Percentiles rank a stretch among this genome's conserved stretches.
Conservation (phyloP, 495 filamentous ascomycete species). For the Aspergillus campestris region DNA sequence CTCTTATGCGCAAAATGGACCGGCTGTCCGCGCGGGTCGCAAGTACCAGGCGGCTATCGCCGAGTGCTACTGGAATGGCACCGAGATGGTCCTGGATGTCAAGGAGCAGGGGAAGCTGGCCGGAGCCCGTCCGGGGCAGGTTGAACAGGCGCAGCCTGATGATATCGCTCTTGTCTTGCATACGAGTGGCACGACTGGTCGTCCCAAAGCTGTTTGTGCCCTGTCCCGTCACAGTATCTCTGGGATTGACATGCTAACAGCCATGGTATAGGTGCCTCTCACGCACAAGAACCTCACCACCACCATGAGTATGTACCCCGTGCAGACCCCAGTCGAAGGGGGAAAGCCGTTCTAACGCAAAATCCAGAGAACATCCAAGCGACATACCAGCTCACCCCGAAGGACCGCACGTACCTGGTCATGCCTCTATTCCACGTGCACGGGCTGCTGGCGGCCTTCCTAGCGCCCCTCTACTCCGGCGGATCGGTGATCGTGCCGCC, state of each 20-base stretch:
- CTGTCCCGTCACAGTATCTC: background rate
- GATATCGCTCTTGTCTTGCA: conserved; percentile 67
- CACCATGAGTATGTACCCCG: conserved; percentile 53
- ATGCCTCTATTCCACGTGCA: conserved; percentile 91
- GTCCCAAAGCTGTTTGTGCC: conserved; percentile 61
- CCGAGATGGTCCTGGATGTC: conserved; percentile 63
- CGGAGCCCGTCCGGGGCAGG: conserved; percentile 35
- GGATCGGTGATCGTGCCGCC: conserved; percentile 66
- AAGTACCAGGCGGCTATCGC: conserved; percentile 72
- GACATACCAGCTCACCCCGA: conserved; percentile 59
- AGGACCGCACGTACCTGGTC: conserved; percentile 74
- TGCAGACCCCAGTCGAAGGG: background rate
- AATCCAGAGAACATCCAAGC: conserved; percentile 56
- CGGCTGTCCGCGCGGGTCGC: conserved; percentile 63
- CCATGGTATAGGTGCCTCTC: conserved; percentile 48
- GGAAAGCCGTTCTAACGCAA: background rate
- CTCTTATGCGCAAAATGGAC: conserved; percentile 49
- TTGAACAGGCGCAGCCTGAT: conserved; percentile 51
- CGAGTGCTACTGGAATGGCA: conserved; percentile 67
- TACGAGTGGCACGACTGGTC: conserved; percentile 71
- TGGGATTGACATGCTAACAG: background rate
- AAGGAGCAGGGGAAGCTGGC: conserved; percentile 62
- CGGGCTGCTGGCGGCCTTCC: conserved; percentile 68
- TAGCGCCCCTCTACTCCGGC: conserved; percentile 63
- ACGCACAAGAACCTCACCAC: conserved; percentile 69